These are phyloP conservation scores for Phylloporus rhodoxanthus DNA, from an alignment of 768 basidiomycete genomes.

Conservation along the genomic window DNA sequence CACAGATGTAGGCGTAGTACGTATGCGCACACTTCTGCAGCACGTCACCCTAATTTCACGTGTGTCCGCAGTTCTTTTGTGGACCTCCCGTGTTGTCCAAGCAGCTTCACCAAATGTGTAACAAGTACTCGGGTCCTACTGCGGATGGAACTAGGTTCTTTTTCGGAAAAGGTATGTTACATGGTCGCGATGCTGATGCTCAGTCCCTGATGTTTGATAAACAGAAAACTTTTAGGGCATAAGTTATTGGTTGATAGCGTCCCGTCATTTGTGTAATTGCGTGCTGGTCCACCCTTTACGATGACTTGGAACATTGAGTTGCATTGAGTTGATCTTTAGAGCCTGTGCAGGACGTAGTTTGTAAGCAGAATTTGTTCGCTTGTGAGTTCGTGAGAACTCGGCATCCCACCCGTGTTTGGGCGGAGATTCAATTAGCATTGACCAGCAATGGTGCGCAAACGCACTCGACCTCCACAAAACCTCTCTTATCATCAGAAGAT, in stretches of 20 bases:
- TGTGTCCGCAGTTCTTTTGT: slow-evolving; percentile 63
- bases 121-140: slow-evolving; percentile 75
- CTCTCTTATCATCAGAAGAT: too few species aligned
- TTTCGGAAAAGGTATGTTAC: slow-evolving; percentile 74
- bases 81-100: slow-evolving; percentile 70
- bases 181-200: neutral
- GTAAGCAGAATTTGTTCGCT: too few species aligned
- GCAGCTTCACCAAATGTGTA: slow-evolving; percentile 70
- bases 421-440: too few species aligned
- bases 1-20: slow-evolving; percentile 83
- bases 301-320: neutral
- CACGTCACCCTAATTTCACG: neutral
- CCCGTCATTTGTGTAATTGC: neutral
- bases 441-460: too few species aligned
- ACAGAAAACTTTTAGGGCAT: slow-evolving; percentile 21
- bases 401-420: too few species aligned
- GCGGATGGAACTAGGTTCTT: slow-evolving; percentile 78
- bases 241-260: neutral
- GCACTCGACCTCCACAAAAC: too few species aligned
- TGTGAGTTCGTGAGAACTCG: too few species aligned
- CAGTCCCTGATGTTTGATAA: slow-evolving; percentile 3
- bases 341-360: too few species aligned
- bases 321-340: neutral
- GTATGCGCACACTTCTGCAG: neutral
- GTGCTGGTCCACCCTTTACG: slow-evolving; percentile 20